These are phyloP conservation scores for Didymosphaeria variabile DNA, from an alignment of 2,329 filamentous ascomycete genomes.

Conservation along the genomic window DNA sequence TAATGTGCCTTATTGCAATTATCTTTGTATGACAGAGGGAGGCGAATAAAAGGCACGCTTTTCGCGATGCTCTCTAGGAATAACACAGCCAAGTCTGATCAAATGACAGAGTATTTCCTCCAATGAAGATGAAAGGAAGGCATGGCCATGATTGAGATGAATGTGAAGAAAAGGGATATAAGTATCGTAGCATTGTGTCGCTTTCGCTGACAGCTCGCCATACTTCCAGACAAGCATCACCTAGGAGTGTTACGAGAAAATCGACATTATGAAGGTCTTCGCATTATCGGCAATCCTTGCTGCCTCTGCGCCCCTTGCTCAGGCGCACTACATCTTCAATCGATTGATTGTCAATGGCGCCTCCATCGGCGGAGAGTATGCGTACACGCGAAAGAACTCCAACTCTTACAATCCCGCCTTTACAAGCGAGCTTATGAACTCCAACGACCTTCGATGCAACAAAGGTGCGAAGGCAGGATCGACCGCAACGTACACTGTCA, in stretches of 20 bases:
- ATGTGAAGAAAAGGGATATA: slow-evolving; percentile 1
- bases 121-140: neutral
- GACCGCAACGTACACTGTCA: slow-evolving; percentile 49
- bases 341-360: slow-evolving; percentile 45
- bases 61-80: neutral
- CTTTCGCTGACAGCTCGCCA: neutral
- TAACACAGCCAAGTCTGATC: neutral
- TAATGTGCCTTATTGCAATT: neutral
- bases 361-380: slow-evolving; percentile 43
- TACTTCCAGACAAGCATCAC: neutral
- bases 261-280: slow-evolving; percentile 40
- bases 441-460: slow-evolving; percentile 48
- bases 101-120: slow-evolving; percentile 6
- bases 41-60: neutral
- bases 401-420: slow-evolving; percentile 46
- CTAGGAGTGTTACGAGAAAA: neutral
- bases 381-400: slow-evolving; percentile 47
- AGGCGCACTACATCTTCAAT: slow-evolving; percentile 51
- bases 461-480: slow-evolving; percentile 42
- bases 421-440: slow-evolving; percentile 43
- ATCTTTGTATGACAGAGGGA: neutral
- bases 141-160: neutral
- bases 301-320: slow-evolving; percentile 30
- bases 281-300: slow-evolving; percentile 38
- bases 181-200: neutral